Evolutionary conservation across 2,329 filamentous ascomycete species (phyloP).

Genomic region (Chaetomiaceae sp.): DNA sequence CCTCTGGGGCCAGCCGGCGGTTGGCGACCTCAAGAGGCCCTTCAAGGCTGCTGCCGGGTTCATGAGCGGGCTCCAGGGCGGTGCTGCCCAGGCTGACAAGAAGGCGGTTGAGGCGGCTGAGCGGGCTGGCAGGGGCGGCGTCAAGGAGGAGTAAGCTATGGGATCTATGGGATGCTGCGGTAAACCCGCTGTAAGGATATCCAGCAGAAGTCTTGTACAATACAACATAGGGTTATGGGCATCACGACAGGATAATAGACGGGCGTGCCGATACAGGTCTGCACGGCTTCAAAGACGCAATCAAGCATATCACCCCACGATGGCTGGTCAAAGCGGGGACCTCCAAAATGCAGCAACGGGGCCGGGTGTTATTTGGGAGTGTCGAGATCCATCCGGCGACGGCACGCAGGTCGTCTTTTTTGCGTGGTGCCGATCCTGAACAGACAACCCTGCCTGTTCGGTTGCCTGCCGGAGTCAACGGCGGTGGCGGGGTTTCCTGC

Average conservation of each 20-base stretch:
- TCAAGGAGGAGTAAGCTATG: conserved; percentile 64
- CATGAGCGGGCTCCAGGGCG: conserved; percentile 71
- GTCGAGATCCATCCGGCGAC: too few relatives aligned
- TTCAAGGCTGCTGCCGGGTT: conserved; percentile 85
- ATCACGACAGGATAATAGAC: conserved; percentile 7
- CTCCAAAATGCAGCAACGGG: too few relatives aligned
- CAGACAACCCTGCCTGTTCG: too few relatives aligned
- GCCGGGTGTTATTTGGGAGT: too few relatives aligned
- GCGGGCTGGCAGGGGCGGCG: conserved; percentile 66
- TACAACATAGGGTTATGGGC: background rate
- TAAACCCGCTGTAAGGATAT: background rate
- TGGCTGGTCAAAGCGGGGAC: too few relatives aligned
- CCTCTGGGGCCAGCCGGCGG: conserved; percentile 78
- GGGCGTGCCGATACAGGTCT: too few relatives aligned
- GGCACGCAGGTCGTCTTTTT: too few relatives aligned
- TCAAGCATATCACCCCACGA: too few relatives aligned
- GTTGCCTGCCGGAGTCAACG: too few relatives aligned
- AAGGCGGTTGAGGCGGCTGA: conserved; percentile 77
- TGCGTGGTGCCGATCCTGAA: too few relatives aligned
- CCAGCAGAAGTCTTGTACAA: conserved; percentile 10
- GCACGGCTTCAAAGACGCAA: background rate
- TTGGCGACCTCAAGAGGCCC: conserved; percentile 87
- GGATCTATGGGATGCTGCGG: background rate
- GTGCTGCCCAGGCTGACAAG: conserved; percentile 83
- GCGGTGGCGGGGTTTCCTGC: too few relatives aligned